Conservation (phyloP, 148 eudicot genomes). For the Chenopodium suecicum region DNA sequence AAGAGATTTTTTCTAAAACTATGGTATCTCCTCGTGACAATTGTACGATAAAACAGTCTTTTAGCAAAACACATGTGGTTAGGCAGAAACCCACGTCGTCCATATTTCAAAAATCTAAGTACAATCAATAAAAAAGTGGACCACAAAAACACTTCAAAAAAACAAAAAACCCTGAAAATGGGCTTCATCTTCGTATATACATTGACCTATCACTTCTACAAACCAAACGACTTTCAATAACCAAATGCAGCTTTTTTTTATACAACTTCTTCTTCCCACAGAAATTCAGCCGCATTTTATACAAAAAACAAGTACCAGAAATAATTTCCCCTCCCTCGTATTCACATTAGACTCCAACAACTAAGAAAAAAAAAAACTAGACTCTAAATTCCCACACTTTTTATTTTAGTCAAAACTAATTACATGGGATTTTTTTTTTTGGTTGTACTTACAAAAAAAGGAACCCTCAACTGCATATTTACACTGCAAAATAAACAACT, state of each 20-base stretch:
- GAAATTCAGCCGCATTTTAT: background rate
- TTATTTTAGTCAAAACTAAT: conserved; percentile 34
- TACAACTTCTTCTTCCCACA: background rate
- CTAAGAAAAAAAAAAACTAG: background rate
- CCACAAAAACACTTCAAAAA: no score
- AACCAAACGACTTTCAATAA: no score
- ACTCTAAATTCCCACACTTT: background rate
- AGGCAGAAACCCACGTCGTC: no score
- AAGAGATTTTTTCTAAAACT: no score
- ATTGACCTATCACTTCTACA: background rate
- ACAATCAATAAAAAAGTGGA: no score
- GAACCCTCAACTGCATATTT: conserved; percentile 35
- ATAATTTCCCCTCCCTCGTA: conserved; percentile 9
- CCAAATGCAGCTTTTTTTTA: conserved; percentile 8
- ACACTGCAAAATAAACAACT: conserved; percentile 37
- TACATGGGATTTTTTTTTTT: conserved; percentile 10
- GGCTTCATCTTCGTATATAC: background rate
- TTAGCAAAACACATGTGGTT: no score
- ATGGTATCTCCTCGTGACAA: no score
- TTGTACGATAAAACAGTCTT: no score
- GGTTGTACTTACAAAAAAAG: conserved; percentile 20
- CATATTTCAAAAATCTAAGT: no score
- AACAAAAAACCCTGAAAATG: background rate
- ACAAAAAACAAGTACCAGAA: background rate
- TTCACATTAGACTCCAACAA: conserved; percentile 16